A percentile compares a stretch with the other conserved stretches of the same genome.
phyloP scores from a whole-genome alignment of 768 basidiomycete species.

The Crepidotus variabilis region DNA sequence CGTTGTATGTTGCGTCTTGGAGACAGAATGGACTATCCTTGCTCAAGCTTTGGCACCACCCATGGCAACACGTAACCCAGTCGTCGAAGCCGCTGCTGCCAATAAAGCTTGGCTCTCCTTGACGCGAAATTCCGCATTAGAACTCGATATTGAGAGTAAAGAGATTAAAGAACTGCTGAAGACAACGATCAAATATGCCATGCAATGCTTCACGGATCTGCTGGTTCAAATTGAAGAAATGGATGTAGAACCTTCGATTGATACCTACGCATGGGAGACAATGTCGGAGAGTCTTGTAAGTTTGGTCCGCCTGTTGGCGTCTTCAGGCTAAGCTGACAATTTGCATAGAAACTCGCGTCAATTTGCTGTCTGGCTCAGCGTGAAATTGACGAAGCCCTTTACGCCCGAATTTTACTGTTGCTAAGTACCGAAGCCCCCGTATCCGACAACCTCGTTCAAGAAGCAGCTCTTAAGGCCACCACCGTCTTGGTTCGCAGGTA shows the following conservation, averaged over 20 bases:
- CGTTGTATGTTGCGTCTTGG: slow-evolving; percentile 84
- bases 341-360: slow-evolving; percentile 74
- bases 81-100: slow-evolving; percentile 74
- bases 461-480: slow-evolving; percentile 84
- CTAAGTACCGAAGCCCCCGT: slow-evolving; percentile 81
- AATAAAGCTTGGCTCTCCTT: slow-evolving; percentile 78
- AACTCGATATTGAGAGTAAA: slow-evolving; percentile 34
- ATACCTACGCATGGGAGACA: slow-evolving; percentile 92
- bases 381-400: slow-evolving; percentile 65
- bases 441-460: slow-evolving; percentile 80
- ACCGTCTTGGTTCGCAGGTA: slow-evolving; percentile 84
- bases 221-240: slow-evolving; percentile 78
- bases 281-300: slow-evolving; percentile 86
- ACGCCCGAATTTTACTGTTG: slow-evolving; percentile 65
- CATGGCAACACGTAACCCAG: slow-evolving; percentile 21
- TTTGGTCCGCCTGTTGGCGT: slow-evolving; percentile 3
- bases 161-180: slow-evolving; percentile 38
- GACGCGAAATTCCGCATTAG: slow-evolving; percentile 47
- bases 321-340: neutral
- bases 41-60: slow-evolving; percentile 58
- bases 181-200: slow-evolving; percentile 52
- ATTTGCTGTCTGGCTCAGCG: slow-evolving; percentile 73
- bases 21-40: slow-evolving; percentile 81
- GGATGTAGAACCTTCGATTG: slow-evolving; percentile 72
- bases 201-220: slow-evolving; percentile 77